Evolutionary conservation across 768 basidiomycete species (phyloP).

Genomic region (Termitomyces titanicus): DNA sequence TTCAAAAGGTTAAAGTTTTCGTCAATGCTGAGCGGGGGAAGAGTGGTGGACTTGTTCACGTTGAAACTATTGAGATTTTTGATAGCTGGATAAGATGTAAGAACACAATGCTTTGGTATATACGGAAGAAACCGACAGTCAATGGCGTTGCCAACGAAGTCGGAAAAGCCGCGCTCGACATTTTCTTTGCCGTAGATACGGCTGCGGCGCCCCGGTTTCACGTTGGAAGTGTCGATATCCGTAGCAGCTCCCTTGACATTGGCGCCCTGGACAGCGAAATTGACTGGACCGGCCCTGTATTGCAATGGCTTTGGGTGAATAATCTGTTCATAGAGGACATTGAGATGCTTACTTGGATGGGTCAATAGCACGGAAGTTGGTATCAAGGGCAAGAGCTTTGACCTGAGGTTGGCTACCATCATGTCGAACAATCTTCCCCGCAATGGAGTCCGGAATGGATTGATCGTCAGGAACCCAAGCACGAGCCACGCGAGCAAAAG

Average conservation of each 20-base stretch:
- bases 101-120: background rate
- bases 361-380: slow-evolving; percentile 31
- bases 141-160: slow-evolving; percentile 26
- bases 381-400: slow-evolving; percentile 37
- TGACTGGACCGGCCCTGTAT: slow-evolving; percentile 23
- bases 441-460: slow-evolving; percentile 30
- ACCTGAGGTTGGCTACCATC: slow-evolving; percentile 32
- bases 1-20: slow-evolving; percentile 27
- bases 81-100: slow-evolving; percentile 8
- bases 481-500: slow-evolving; percentile 39
- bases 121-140: slow-evolving; percentile 17
- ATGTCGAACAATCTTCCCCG: slow-evolving; percentile 25
- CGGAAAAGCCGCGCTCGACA: slow-evolving; percentile 21
- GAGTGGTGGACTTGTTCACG: slow-evolving; percentile 24
- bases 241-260: slow-evolving; percentile 27
- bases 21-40: slow-evolving; percentile 29
- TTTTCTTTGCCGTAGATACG: slow-evolving; percentile 19
- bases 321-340: background rate
- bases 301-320: background rate
- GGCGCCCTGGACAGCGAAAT: slow-evolving; percentile 30
- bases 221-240: slow-evolving; percentile 17
- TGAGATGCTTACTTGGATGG: slow-evolving; percentile 16
- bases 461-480: slow-evolving; percentile 42
- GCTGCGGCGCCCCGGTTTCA: slow-evolving; percentile 31
- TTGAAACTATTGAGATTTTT: slow-evolving; percentile 27